A percentile compares a stretch with the other conserved stretches of the same genome.
phyloP scores from a whole-genome alignment of 73 alveolate genomes.

The Blepharisma japonicum region DNA sequence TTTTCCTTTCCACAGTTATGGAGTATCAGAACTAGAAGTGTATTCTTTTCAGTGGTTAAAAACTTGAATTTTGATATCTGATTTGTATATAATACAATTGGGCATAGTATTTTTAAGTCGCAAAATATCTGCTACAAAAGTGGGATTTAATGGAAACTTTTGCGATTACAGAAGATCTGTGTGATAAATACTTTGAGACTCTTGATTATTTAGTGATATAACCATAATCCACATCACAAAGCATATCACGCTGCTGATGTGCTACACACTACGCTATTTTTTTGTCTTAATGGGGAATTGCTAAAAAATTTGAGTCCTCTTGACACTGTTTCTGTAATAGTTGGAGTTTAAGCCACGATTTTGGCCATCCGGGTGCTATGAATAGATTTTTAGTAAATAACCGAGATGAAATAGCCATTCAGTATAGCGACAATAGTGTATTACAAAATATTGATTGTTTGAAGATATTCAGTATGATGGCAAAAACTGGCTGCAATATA shows the following conservation, averaged over 20 bases:
- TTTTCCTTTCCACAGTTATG: not conserved
- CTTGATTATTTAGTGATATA: slow-evolving; percentile 8
- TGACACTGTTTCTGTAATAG: slow-evolving; percentile 33
- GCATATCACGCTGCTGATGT: slow-evolving; percentile 20
- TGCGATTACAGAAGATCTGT: not conserved
- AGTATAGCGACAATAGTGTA: slow-evolving; percentile 44
- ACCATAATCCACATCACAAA: slow-evolving; percentile 14
- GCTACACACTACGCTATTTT: not conserved
- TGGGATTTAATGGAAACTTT: not conserved
- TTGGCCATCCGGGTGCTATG: slow-evolving; percentile 49
- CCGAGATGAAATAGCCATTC: slow-evolving; percentile 33
- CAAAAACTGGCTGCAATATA: slow-evolving; percentile 40
- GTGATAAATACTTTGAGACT: not conserved
- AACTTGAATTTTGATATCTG: slow-evolving; percentile 16
- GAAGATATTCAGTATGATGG: slow-evolving; percentile 32
- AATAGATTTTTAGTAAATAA: slow-evolving; percentile 22
- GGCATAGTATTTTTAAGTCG: slow-evolving; percentile 21
- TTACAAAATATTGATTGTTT: slow-evolving; percentile 41
- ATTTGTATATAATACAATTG: slow-evolving; percentile 16
- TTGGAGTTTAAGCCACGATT: slow-evolving; percentile 52
- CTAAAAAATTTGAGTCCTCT: slow-evolving; percentile 32
- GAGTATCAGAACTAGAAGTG: not conserved
- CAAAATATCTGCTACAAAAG: not conserved
- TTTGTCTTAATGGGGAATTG: not conserved
- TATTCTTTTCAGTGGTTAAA: not conserved